Percentiles rank a stretch among this genome's conserved stretches.
Conservation (phyloP, 176 grass and related monocot species). For the Luzula sylvatica region DNA sequence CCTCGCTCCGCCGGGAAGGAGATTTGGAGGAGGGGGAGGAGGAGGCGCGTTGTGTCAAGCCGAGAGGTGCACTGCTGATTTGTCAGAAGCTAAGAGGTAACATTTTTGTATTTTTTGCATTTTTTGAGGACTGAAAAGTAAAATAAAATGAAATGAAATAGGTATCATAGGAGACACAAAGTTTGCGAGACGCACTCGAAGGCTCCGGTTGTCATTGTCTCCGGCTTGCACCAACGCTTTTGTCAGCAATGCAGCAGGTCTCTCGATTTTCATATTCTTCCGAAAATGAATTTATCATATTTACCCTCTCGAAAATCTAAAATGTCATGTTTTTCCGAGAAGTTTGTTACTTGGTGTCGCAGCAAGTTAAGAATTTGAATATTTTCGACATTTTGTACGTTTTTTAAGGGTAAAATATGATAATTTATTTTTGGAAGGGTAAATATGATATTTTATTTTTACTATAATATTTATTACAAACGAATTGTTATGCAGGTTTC, state of each 20-base stretch:
- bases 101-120: not conserved
- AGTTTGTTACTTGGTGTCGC: too few relatives aligned
- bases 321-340: not conserved
- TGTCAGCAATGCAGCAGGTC: conserved; percentile 99
- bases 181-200: conserved; percentile 81
- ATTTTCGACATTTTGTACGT: too few relatives aligned
- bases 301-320: too few relatives aligned
- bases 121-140: conserved; percentile 1
- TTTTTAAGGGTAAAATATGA: too few relatives aligned
- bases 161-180: conserved; percentile 83
- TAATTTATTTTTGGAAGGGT: too few relatives aligned
- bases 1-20: conserved; percentile 18
- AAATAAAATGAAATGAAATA: conserved; percentile 1
- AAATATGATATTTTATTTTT: too few relatives aligned
- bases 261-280: not conserved
- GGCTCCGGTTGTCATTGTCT: conserved; percentile 57
- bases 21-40: conserved; percentile 10
- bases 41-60: conserved; percentile 58
- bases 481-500: conserved; percentile 51
- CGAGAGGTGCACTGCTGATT: conserved; percentile 66
- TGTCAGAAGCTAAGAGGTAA: conserved; percentile 43
- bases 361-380: too few relatives aligned
- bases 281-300: not conserved
- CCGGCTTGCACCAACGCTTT: conserved; percentile 90
- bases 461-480: not conserved